Percentiles rank a stretch among this genome's conserved stretches.
Evolutionary conservation across 2,329 filamentous ascomycete species (phyloP).

Genomic region (Cytospora paraplurivora): DNA sequence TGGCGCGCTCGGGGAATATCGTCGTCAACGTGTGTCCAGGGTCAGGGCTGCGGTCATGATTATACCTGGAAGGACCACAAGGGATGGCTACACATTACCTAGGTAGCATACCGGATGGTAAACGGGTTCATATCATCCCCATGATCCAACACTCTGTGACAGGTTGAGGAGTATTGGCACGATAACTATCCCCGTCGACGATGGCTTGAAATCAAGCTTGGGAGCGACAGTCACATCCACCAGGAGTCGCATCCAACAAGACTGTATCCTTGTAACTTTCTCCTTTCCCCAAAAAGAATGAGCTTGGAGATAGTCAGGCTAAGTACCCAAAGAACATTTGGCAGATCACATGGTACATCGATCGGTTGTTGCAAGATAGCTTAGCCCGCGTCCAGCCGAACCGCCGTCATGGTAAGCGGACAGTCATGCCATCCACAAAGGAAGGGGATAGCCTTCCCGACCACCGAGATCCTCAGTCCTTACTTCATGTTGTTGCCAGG

Average conservation of each 20-base stretch:
- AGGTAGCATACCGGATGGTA: background rate
- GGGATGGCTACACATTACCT: background rate
- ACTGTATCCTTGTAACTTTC: background rate
- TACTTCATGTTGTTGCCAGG: background rate
- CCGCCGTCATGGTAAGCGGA: background rate
- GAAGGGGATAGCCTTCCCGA: conserved; percentile 2
- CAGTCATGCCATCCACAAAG: conserved; percentile 10
- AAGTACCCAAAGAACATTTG: background rate
- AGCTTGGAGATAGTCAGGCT: no score
- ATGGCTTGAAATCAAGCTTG: background rate
- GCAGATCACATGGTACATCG: background rate
- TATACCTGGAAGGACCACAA: no score
- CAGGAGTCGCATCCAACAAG: background rate
- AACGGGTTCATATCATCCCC: background rate
- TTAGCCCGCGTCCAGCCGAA: conserved; percentile 29
- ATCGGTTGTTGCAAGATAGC: background rate
- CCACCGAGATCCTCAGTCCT: background rate
- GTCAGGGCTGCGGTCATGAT: background rate
- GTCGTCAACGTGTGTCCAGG: background rate
- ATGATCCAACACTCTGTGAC: no score
- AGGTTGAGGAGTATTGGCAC: no score
- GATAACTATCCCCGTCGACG: background rate
- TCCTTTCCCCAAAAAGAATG: conserved; percentile 3
- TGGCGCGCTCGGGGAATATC: no score
- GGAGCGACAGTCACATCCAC: background rate